Conservation (phyloP, 345 rosid genomes). For the Euphorbia pulcherrima region DNA sequence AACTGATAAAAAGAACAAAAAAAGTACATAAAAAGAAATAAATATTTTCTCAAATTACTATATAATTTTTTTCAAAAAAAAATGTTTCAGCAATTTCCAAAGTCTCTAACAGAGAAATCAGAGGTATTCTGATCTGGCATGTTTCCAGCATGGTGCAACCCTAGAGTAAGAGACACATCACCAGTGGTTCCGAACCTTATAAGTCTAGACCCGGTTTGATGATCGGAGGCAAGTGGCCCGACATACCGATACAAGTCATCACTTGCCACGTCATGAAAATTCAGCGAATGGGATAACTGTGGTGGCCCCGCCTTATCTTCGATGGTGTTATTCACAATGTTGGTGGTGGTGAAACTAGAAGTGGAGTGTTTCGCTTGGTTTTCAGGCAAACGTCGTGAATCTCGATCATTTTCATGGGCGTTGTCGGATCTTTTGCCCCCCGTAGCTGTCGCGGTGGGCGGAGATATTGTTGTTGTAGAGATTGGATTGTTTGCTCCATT, state of each 20-base stretch:
- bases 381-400: conserved; percentile 56
- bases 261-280: conserved; percentile 29
- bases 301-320: conserved; percentile 25
- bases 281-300: too few relatives aligned
- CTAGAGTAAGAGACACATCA: conserved; percentile 90
- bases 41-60: conserved; percentile 9
- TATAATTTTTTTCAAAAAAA: conserved; percentile 2
- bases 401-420: conserved; percentile 67
- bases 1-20: conserved; percentile 1
- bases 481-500: too few relatives aligned
- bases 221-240: too few relatives aligned
- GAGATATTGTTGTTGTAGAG: conserved; percentile 24
- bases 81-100: conserved; percentile 60
- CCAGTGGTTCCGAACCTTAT: conserved; percentile 80
- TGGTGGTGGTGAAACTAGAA: conserved; percentile 15
- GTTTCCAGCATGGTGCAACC: conserved; percentile 85
- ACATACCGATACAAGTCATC: conserved; percentile 40
- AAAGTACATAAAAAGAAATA: neutral
- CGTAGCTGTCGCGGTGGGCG: conserved; percentile 17
- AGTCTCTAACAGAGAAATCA: conserved; percentile 70
- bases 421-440: conserved; percentile 53
- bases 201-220: conserved; percentile 36
- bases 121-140: conserved; percentile 49
- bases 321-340: conserved; percentile 1
- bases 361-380: conserved; percentile 38